Evolutionary conservation across 441 rosid genomes (phyloP), one percentile per base, ranked within the genome.

Genomic region (Pelargonium australe): DNA sequence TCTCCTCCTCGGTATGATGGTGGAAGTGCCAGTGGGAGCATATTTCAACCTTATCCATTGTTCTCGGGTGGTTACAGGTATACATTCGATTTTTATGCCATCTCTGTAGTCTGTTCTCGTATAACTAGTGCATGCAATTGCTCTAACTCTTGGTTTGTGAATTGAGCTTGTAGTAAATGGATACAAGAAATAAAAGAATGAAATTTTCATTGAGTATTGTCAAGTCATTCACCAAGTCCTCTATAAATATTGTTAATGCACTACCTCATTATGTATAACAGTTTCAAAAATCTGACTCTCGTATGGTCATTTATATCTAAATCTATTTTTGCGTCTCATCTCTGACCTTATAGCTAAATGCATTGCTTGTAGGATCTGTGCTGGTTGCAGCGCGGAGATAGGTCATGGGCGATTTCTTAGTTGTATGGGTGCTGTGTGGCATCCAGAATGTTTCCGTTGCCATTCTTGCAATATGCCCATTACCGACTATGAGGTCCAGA

Each of bases 371-470:
- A 95, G 99, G 86, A 72, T 83, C 45, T 95, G 99, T 67, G 87
- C 88, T 5, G 99, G 97, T 76, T 95, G 99, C 85, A 82, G 80
- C 23, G 67, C 81, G 19, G 94, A 80, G 80, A 92, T 95, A 70
- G 97, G 94, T 74, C 86, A 85, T 81, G 99, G 97, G 37, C 80
- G 91, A 62, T 91, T 79, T 70, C 74, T 91, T 73, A 95, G 87
- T 79, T 90, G 96, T 77, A 85, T 90, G 95, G 90, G 84, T 69
- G 85, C 85, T 61, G 80, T 89, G 75, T 95, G 99, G 99, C 99
- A 95, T 81, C 98, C 98, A 31, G 91, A 87, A 79, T 95, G 99
- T 81, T 92, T 95, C 73, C 68, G 97, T n/a, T 95, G 98, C 80
- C 76, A 75, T 58, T 84, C 86, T 74, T 95, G 99, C 81, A 82